These are phyloP conservation scores for Geotrichum europaeum DNA, from an alignment of 1,139 yeast genomes.

Conservation along the genomic window DNA sequence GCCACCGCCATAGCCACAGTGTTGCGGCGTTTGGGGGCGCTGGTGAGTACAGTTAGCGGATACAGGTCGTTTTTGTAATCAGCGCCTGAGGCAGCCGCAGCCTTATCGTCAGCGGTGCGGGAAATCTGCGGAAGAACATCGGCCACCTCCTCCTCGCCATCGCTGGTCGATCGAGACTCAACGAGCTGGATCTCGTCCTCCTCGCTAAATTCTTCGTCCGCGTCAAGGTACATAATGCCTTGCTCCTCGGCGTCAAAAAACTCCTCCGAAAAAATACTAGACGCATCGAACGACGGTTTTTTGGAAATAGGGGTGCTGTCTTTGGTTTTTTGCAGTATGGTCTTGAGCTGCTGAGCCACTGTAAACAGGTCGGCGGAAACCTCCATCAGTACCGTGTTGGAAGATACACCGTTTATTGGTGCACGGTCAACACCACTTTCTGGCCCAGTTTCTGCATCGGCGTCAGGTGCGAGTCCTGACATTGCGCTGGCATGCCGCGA, in stretches of 20 bases:
- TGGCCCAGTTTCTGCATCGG: conserved; percentile 3
- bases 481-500: conserved; percentile 7
- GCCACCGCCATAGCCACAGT: conserved; percentile 57
- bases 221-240: conserved; percentile 30
- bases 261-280: conserved; percentile 41
- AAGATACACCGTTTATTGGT: background rate
- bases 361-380: conserved; percentile 1
- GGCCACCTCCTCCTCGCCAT: conserved; percentile 20
- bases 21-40: conserved; percentile 47
- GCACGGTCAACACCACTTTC: background rate
- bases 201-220: conserved; percentile 28
- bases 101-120: conserved; percentile 15
- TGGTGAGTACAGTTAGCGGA: conserved; percentile 51
- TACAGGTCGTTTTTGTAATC: conserved; percentile 36
- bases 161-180: conserved; percentile 6
- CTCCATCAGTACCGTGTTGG: background rate
- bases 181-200: conserved; percentile 24
- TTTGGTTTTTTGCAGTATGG: background rate
- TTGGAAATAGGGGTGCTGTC: background rate
- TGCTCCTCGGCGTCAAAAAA: conserved; percentile 64
- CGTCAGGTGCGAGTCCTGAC: conserved; percentile 4
- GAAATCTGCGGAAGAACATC: conserved; percentile 6
- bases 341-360: background rate
- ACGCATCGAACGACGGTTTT: background rate
- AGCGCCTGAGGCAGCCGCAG: conserved; percentile 10